A percentile compares a stretch with the other conserved stretches of the same genome.
Evolutionary conservation across 169 alveolate species (phyloP).

Genomic region (Plasmodium gaboni): DNA sequence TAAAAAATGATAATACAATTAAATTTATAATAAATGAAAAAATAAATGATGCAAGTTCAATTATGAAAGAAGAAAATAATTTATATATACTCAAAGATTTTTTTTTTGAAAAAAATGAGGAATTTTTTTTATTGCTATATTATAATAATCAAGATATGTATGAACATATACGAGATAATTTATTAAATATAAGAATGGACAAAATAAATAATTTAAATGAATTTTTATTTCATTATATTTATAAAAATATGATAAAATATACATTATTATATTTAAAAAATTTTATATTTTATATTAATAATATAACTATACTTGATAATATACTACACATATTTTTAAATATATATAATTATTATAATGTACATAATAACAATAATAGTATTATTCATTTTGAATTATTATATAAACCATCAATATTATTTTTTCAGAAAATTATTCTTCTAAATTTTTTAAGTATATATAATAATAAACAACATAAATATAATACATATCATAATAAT

Average conservation of each 20-base stretch:
- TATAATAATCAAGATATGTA: slow-evolving; percentile 37
- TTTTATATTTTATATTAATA: slow-evolving; percentile 22
- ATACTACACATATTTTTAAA: slow-evolving; percentile 29
- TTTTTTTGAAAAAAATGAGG: slow-evolving; percentile 18
- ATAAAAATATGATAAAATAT: slow-evolving; percentile 44
- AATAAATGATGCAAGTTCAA: background rate
- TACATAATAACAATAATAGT: too few species aligned
- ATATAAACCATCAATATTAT: slow-evolving; percentile 3
- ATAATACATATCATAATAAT: background rate
- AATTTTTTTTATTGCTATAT: slow-evolving; percentile 19
- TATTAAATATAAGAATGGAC: slow-evolving; percentile 8
- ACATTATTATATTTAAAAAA: slow-evolving; percentile 33
- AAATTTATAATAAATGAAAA: background rate
- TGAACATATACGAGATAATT: slow-evolving; percentile 31
- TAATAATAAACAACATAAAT: background rate
- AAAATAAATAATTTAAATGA: slow-evolving; percentile 22
- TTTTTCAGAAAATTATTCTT: slow-evolving; percentile 49
- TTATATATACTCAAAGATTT: background rate
- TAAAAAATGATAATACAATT: too few species aligned
- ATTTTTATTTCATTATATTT: slow-evolving; percentile 39
- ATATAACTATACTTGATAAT: background rate
- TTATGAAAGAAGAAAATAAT: background rate
- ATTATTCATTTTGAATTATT: slow-evolving; percentile 5
- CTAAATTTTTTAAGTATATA: slow-evolving; percentile 46
- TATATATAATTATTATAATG: slow-evolving; percentile 45